A percentile compares a stretch with the other conserved stretches of the same genome.
Conservation (phyloP, 2,329 filamentous ascomycete genomes). For the Pleomassaria siparia region DNA sequence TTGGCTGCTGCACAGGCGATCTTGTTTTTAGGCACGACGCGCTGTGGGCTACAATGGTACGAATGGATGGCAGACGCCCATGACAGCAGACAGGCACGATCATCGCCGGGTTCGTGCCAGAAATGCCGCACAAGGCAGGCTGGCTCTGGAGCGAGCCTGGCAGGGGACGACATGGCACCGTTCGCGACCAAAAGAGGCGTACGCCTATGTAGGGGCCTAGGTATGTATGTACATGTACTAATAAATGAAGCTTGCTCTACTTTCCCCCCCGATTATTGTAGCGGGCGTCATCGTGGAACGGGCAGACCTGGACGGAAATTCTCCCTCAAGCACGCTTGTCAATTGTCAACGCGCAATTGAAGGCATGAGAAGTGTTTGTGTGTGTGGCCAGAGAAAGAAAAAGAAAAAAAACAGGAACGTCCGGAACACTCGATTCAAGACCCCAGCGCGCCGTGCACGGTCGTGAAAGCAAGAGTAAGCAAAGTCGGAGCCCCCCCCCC, state of each 20-base stretch:
- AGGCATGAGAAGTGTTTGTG: conserved; percentile 14
- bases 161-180: conserved; percentile 13
- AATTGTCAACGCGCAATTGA: conserved; percentile 15
- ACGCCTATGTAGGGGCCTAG: too few relatives aligned
- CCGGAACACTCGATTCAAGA: conserved; percentile 16
- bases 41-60: conserved; percentile 12
- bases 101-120: conserved; percentile 31
- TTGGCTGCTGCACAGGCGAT: conserved; percentile 39
- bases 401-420: conserved; percentile 41
- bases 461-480: conserved; percentile 15
- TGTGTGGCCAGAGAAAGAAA: conserved; percentile 29
- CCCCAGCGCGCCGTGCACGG: conserved; percentile 25
- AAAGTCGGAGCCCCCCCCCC: too few relatives aligned
- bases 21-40: conserved; percentile 22
- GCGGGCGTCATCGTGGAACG: conserved; percentile 13
- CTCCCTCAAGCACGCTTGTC: conserved; percentile 9
- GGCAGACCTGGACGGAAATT: conserved; percentile 7
- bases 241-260: conserved; percentile 13
- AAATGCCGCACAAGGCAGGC: conserved; percentile 18
- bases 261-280: conserved; percentile 9
- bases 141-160: conserved; percentile 22
- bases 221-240: too few relatives aligned
- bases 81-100: conserved; percentile 27
- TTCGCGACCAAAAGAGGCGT: conserved; percentile 18
- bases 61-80: conserved; percentile 14